Base-by-base conservation (phyloP, 1,284 basidiomycete species). In the Ganoderma resinaceum region DNA sequence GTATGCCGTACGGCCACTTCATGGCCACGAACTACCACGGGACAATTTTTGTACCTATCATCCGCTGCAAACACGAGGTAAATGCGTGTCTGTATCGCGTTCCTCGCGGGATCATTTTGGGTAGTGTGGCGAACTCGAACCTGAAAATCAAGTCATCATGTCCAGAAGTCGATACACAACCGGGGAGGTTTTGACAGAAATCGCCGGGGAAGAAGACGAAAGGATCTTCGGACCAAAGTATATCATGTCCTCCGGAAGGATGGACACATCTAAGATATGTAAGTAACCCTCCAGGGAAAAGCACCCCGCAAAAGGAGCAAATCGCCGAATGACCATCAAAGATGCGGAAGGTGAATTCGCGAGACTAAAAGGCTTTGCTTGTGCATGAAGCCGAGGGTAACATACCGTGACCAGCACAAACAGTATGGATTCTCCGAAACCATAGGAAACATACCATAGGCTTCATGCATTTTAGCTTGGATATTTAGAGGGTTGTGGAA, bases 31-130 rank as follows among this genome's bases (percentile, higher is more conserved):
- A n/a, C n/a, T n/a, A n/a, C n/a, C n/a, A n/a, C n/a, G n/a, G n/a
- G n/a, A n/a, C n/a, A n/a, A n/a, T n/a, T n/a, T n/a, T n/a, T n/a
- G 43, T 18, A 63, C 18, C 20, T 59, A 58, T 62, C 40, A 62
- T 38, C 20, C 57, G 57, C 31, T 46, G 64, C 2, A 66, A 53
- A 61, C 66, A 65, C 62, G 53, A 72, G 68, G 71, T 49, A 63
- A 63, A 66, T 59, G 66, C 66, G 52, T 69, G 66, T 60, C 58
- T 49, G 52, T 53, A 46, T 66, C 38, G 42, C 26, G 23, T 26
- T 11, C 20, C 46, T 49, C 11, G n/a, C 4, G 23, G 23, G 26
- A n/a, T 12, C 46, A 49, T 26, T 23, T 49, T 49, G n/a, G 11
- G 46, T 3, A 26, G 23, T 20, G 9, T 49, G 46, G 11, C 23